phyloP scores from a whole-genome alignment of 75 land plant species.

The Ceratopteris richardii region DNA sequence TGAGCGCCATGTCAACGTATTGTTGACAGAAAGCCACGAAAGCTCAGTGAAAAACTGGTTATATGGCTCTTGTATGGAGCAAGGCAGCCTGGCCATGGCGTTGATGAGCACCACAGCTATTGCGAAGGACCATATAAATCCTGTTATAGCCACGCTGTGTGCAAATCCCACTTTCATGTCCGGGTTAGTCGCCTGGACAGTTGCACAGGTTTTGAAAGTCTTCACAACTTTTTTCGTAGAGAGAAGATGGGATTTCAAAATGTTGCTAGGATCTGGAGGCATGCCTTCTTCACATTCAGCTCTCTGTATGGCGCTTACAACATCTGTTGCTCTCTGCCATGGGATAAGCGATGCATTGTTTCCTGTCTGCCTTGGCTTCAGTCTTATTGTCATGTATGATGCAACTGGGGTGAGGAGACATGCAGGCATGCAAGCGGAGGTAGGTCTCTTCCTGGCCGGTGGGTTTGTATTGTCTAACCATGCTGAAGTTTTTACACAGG shows the following conservation, averaged over 20 bases:
- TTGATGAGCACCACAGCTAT: slow-evolving; percentile 50
- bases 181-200: slow-evolving; percentile 69
- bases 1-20: too few species aligned
- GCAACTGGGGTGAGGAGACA: slow-evolving; percentile 86
- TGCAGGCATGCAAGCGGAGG: slow-evolving; percentile 94
- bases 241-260: slow-evolving; percentile 62
- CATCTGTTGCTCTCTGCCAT: slow-evolving; percentile 83
- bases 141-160: slow-evolving; percentile 57
- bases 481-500: too few species aligned
- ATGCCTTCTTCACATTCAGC: slow-evolving; percentile 98
- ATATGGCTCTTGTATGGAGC: slow-evolving; percentile 8
- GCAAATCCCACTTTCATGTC: slow-evolving; percentile 90
- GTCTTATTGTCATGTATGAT: slow-evolving; percentile 95
- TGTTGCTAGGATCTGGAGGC: slow-evolving; percentile 78
- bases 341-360: slow-evolving; percentile 78
- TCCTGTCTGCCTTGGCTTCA: slow-evolving; percentile 89
- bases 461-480: too few species aligned
- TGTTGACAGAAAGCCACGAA: too few species aligned
- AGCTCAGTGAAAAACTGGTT: too few species aligned
- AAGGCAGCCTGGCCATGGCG: slow-evolving; percentile 44
- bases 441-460: slow-evolving; percentile 21
- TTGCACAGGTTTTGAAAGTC: slow-evolving; percentile 77
- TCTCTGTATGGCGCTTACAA: slow-evolving; percentile 72
- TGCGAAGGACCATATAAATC: slow-evolving; percentile 57
- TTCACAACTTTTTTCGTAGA: slow-evolving; percentile 66